phyloP scores from a whole-genome alignment of 768 basidiomycete genomes.

The Boletus vermiculosoides region DNA sequence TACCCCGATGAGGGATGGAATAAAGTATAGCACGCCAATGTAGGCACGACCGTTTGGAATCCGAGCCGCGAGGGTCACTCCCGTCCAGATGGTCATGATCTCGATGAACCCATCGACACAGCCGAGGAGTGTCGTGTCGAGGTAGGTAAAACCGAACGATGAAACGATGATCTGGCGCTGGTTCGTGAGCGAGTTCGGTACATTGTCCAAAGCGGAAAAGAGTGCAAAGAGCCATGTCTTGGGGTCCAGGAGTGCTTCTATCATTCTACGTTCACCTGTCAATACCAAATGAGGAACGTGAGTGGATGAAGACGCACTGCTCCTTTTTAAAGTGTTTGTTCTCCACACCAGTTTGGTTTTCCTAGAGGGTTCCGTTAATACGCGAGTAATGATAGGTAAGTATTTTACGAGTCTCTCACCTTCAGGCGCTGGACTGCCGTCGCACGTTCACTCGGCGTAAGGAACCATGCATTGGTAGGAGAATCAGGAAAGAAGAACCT shows the following conservation, averaged over 20 bases:
- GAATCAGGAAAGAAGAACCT: conserved; percentile 75
- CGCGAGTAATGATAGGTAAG: background rate
- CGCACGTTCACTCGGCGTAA: conserved; percentile 60
- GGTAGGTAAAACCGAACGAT: conserved; percentile 59
- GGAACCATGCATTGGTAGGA: conserved; percentile 72
- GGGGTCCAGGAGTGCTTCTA: conserved; percentile 63
- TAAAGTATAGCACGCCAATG: conserved; percentile 55
- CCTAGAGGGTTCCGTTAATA: conserved; percentile 32
- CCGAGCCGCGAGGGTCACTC: conserved; percentile 56
- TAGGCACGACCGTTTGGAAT: conserved; percentile 61
- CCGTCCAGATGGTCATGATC: conserved; percentile 68
- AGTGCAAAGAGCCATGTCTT: conserved; percentile 79
- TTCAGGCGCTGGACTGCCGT: conserved; percentile 66
- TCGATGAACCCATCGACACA: conserved; percentile 66
- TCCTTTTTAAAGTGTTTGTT: conserved; percentile 80
- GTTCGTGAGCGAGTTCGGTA: conserved; percentile 68
- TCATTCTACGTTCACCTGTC: conserved; percentile 44
- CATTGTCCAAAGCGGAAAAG: conserved; percentile 57
- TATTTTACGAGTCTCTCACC: conserved; percentile 32
- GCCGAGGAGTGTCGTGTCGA: conserved; percentile 68
- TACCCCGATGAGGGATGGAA: conserved; percentile 65
- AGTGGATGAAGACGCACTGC: conserved; percentile 50
- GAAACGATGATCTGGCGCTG: conserved; percentile 64
- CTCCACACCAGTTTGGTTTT: conserved; percentile 79
- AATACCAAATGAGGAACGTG: background rate